Percentiles rank a stretch among this genome's conserved stretches.
These are phyloP conservation scores for Colletotrichum lentis DNA, from an alignment of 2,329 filamentous ascomycete genomes.

Conservation along the genomic window DNA sequence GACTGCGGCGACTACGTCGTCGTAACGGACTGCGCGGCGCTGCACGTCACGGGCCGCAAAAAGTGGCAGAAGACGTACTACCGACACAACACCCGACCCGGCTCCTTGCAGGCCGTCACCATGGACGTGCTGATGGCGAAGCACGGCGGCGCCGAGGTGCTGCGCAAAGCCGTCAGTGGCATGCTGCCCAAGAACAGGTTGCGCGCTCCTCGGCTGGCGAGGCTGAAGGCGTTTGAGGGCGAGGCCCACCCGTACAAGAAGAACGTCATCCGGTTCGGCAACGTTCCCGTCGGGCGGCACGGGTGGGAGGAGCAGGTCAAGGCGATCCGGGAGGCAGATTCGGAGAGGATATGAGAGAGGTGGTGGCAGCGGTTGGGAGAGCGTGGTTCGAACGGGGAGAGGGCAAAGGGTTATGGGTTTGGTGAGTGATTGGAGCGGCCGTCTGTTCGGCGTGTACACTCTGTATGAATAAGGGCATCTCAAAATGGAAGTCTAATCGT, in stretches of 20 bases:
- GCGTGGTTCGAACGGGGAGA: background rate
- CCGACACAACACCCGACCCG: slow-evolving; percentile 89
- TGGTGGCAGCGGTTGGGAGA: background rate
- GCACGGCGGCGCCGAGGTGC: slow-evolving; percentile 89
- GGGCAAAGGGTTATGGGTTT: background rate
- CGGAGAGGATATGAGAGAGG: slow-evolving; percentile 57
- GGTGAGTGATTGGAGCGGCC: background rate
- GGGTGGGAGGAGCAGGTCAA: slow-evolving; percentile 63
- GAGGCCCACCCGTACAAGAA: slow-evolving; percentile 87
- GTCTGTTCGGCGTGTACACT: slow-evolving; percentile 37
- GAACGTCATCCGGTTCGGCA: slow-evolving; percentile 80
- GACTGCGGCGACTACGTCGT: slow-evolving; percentile 99
- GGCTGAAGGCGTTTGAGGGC: slow-evolving; percentile 97
- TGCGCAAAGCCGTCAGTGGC: slow-evolving; percentile 90
- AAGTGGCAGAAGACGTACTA: slow-evolving; percentile 95
- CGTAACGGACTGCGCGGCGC: slow-evolving; percentile 84
- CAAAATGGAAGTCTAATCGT: slow-evolving; percentile 26
- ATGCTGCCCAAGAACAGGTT: slow-evolving; percentile 98
- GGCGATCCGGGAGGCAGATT: slow-evolving; percentile 59
- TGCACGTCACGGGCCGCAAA: slow-evolving; percentile 92
- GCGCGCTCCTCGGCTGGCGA: slow-evolving; percentile 83
- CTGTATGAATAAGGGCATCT: slow-evolving; percentile 38
- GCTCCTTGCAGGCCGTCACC: slow-evolving; percentile 83
- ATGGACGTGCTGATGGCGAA: slow-evolving; percentile 97
- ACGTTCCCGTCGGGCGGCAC: slow-evolving; percentile 61